phyloP scores from a whole-genome alignment of 495 filamentous ascomycete genomes.

The Lepraria neglecta region DNA sequence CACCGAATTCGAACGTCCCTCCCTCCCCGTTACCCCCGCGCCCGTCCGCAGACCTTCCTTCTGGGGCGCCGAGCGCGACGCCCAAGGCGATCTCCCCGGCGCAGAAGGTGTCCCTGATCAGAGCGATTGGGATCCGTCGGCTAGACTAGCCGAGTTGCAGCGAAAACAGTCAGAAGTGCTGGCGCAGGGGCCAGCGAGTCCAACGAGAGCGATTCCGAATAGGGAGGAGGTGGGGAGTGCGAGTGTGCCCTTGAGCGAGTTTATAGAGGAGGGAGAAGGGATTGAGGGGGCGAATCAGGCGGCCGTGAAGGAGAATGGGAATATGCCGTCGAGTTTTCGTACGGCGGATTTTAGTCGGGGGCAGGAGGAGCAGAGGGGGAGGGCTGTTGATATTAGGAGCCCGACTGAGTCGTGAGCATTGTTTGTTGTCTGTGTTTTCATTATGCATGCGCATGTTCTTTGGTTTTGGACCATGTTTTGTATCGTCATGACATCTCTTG shows the following conservation, averaged over 20 bases:
- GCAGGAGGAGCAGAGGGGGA: background rate
- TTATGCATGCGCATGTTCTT: too few relatives aligned
- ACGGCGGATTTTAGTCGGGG: conserved; percentile 7
- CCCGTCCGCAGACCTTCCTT: conserved; percentile 55
- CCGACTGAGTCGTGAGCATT: background rate
- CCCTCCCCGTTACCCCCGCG: conserved; percentile 84
- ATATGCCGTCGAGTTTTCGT: conserved; percentile 11
- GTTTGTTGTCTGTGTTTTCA: too few relatives aligned
- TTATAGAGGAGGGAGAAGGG: background rate
- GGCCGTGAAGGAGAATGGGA: background rate
- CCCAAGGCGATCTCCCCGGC: conserved; percentile 52
- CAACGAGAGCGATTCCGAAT: conserved; percentile 13
- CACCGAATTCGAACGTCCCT: conserved; percentile 72
- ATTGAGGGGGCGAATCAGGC: background rate
- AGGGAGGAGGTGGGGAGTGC: conserved; percentile 11
- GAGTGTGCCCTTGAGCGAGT: conserved; percentile 1
- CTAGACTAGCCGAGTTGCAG: conserved; percentile 62
- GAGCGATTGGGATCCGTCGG: conserved; percentile 75
- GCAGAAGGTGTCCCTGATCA: conserved; percentile 80
- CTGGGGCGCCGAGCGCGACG: conserved; percentile 47
- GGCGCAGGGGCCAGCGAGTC: conserved; percentile 22
- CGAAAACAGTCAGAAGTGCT: conserved; percentile 55
- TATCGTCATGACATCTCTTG: too few relatives aligned
- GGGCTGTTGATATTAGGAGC: background rate
- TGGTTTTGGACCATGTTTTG: too few relatives aligned